Evolutionary conservation across 106 monocot genomes (phyloP).

Genomic region (Ottelia alismoides): DNA sequence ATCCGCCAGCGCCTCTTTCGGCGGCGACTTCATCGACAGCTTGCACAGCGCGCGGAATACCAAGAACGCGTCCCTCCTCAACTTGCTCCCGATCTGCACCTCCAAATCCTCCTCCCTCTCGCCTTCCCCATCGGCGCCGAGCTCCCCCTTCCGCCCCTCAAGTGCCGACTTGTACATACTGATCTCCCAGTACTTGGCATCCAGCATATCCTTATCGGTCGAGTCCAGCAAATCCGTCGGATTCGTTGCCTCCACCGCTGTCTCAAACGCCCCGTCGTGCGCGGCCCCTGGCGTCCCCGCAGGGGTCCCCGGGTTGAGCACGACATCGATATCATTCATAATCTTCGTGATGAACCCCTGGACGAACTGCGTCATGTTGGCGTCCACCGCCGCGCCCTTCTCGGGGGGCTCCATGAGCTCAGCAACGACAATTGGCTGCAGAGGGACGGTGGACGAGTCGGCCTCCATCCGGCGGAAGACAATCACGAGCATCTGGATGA

Average conservation of each 20-base stretch:
- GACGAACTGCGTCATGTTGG: conserved; percentile 52
- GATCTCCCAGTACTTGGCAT: conserved; percentile 99
- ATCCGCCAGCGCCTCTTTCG: conserved; percentile 78
- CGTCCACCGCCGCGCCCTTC: conserved; percentile 20
- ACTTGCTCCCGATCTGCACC: conserved; percentile 81
- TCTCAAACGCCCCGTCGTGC: conserved; percentile 86
- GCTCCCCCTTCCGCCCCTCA: conserved; percentile 89
- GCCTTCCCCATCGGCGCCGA: conserved; percentile 46
- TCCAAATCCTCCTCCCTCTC: conserved; percentile 79
- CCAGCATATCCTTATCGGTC: conserved; percentile 98
- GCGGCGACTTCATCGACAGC: conserved; percentile 89
- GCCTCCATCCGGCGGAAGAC: conserved; percentile 98
- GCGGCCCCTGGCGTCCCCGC: conserved; percentile 1
- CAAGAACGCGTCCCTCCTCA: conserved; percentile 85
- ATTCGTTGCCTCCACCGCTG: conserved; percentile 63
- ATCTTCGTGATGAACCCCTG: conserved; percentile 91
- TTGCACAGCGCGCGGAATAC: conserved; percentile 94
- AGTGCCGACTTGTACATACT: conserved; percentile 97
- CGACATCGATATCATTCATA: conserved; percentile 77
- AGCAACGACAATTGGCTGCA: conserved; percentile 93
- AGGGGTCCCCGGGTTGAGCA: conserved; percentile 38
- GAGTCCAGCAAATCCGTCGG: conserved; percentile 92
- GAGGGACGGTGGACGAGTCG: conserved; percentile 77
- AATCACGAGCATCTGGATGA: conserved; percentile 97
- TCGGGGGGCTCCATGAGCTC: conserved; percentile 71